Evolutionary conservation across 2,329 filamentous ascomycete species (phyloP).

Genomic region (Alternaria consortialis): DNA sequence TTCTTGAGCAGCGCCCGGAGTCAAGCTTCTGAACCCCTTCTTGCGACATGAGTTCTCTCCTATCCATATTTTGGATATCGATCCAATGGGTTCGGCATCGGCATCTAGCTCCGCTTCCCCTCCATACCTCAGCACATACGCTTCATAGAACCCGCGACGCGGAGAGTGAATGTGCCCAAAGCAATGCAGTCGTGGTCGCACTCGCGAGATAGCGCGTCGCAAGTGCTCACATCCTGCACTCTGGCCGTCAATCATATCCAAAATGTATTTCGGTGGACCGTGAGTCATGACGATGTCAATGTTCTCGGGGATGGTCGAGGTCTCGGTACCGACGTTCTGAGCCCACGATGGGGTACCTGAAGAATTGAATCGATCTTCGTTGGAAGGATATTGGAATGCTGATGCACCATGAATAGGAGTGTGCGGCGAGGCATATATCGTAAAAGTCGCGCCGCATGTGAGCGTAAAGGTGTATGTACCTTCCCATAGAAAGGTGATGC

Average conservation of each 20-base stretch:
- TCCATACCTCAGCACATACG: slow-evolving; percentile 42
- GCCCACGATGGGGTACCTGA: slow-evolving; percentile 29
- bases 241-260: slow-evolving; percentile 55
- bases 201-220: slow-evolving; percentile 56
- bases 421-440: slow-evolving; percentile 62
- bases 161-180: slow-evolving; percentile 67
- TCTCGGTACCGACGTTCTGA: slow-evolving; percentile 26
- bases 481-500: slow-evolving; percentile 63
- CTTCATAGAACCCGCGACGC: slow-evolving; percentile 50
- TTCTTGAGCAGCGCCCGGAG: slow-evolving; percentile 37
- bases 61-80: slow-evolving; percentile 29
- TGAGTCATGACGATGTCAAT: slow-evolving; percentile 70
- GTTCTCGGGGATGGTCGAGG: slow-evolving; percentile 38
- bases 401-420: slow-evolving; percentile 63
- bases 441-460: slow-evolving; percentile 58
- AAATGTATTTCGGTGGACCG: slow-evolving; percentile 62
- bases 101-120: slow-evolving; percentile 4
- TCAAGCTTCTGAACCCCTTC: slow-evolving; percentile 34
- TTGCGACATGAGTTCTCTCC: slow-evolving; percentile 33
- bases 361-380: slow-evolving; percentile 62
- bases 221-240: slow-evolving; percentile 65
- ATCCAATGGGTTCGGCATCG: slow-evolving; percentile 18
- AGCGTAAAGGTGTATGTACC: slow-evolving; percentile 59
- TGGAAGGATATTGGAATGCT: slow-evolving; percentile 62
- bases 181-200: slow-evolving; percentile 62